Conservation (phyloP, 768 basidiomycete genomes). For the Ramaria sp. region DNA sequence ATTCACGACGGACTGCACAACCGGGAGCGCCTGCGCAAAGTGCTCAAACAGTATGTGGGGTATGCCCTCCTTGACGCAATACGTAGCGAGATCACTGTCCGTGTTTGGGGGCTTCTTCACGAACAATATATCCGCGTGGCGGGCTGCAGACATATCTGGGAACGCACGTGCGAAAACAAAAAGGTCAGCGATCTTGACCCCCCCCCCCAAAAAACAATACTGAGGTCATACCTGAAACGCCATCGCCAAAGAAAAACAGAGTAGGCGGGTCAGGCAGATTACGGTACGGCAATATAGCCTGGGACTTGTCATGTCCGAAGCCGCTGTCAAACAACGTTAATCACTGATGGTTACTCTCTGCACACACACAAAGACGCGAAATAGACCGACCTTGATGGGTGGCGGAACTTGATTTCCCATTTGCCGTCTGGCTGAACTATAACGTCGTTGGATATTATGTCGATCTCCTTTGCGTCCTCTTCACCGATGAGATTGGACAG, state of each 20-base stretch:
- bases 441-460: conserved; percentile 92
- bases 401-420: conserved; percentile 81
- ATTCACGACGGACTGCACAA: conserved; percentile 61
- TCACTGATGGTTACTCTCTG: background rate
- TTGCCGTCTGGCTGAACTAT: conserved; percentile 47
- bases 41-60: conserved; percentile 68
- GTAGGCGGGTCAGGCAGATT: conserved; percentile 57
- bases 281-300: conserved; percentile 88
- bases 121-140: conserved; percentile 89
- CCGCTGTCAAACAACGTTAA: conserved; percentile 31
- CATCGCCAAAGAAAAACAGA: conserved; percentile 96
- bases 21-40: conserved; percentile 48
- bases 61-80: conserved; percentile 72
- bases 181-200: too few relatives aligned
- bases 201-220: too few relatives aligned
- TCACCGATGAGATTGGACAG: conserved; percentile 72
- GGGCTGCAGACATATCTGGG: conserved; percentile 92
- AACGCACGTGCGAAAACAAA: too few relatives aligned
- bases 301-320: conserved; percentile 94
- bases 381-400: conserved; percentile 65
- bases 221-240: conserved; percentile 79
- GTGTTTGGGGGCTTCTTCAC: conserved; percentile 72
- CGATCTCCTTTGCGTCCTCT: conserved; percentile 61
- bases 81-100: conserved; percentile 79
- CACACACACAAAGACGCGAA: background rate